Conservation (phyloP, 345 rosid genomes). For the Cochlearia excelsa region DNA sequence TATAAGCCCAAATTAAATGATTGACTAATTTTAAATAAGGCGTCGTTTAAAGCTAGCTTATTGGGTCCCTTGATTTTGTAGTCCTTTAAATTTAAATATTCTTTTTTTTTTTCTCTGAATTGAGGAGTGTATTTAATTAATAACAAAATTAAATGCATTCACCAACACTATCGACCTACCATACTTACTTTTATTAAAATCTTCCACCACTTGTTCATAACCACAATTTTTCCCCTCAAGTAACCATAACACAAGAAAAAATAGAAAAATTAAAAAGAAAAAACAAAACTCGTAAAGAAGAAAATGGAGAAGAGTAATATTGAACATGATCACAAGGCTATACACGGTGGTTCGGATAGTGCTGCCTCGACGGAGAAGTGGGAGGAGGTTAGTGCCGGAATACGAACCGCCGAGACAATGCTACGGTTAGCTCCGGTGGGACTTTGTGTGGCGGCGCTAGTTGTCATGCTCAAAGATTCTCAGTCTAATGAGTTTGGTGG, state of each 20-base stretch:
- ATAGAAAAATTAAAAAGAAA: neutral
- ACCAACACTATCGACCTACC: no score
- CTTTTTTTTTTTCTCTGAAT: no score
- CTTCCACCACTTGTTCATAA: constrained; percentile 19
- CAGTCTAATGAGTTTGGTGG: constrained; percentile 34
- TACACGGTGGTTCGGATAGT: neutral
- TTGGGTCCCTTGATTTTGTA: no score
- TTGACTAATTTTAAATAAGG: no score
- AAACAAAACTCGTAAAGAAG: constrained; percentile 5
- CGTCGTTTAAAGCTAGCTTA: no score
- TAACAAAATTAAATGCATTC: no score
- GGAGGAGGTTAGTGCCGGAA: constrained; percentile 28
- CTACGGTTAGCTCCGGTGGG: constrained; percentile 41
- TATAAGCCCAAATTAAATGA: no score
- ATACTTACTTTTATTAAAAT: no score
- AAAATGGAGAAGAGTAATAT: constrained; percentile 28
- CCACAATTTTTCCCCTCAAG: constrained; percentile 15
- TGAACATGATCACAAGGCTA: constrained; percentile 26
- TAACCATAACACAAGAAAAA: neutral
- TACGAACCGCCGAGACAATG: constrained; percentile 37
- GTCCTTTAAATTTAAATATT: no score
- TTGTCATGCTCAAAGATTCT: constrained; percentile 35
- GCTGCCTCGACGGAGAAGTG: constrained; percentile 21
- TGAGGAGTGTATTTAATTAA: no score
- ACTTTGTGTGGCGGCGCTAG: constrained; percentile 40